These are phyloP conservation scores for Colletotrichum tropicicola DNA, from an alignment of 2,329 filamentous ascomycete species.

Conservation along the genomic window DNA sequence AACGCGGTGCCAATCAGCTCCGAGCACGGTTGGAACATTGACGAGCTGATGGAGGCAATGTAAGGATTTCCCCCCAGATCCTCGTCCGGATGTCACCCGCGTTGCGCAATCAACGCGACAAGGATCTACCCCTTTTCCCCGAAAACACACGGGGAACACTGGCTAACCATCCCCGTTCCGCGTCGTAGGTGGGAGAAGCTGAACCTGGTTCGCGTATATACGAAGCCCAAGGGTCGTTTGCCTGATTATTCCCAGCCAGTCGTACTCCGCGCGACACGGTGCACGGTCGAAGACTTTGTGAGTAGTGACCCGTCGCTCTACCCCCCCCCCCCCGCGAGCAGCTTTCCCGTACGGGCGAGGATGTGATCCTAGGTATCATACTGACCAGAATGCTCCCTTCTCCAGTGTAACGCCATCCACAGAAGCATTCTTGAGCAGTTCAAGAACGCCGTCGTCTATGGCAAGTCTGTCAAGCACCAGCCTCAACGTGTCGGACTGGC, in stretches of 20 bases:
- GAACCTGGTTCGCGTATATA: slow-evolving; percentile 91
- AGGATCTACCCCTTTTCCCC: neutral
- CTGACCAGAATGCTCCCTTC: neutral
- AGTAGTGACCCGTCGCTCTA: slow-evolving; percentile 53
- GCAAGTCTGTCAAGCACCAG: slow-evolving; percentile 98
- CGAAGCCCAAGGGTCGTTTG: slow-evolving; percentile 94
- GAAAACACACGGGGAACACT: neutral
- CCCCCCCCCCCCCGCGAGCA: neutral
- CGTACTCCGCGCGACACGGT: slow-evolving; percentile 82
- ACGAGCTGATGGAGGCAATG: slow-evolving; percentile 97
- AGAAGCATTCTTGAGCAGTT: slow-evolving; percentile 96
- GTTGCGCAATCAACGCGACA: neutral
- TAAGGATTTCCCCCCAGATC: slow-evolving; percentile 39
- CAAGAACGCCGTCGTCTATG: slow-evolving; percentile 94
- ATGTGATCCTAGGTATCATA: neutral
- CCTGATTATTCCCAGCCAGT: slow-evolving; percentile 94
- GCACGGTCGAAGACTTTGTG: slow-evolving; percentile 97
- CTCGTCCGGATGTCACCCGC: neutral
- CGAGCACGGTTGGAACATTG: slow-evolving; percentile 97
- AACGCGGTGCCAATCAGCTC: slow-evolving; percentile 98
- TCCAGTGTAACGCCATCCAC: slow-evolving; percentile 94
- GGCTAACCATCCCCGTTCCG: slow-evolving; percentile 7
- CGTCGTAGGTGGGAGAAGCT: slow-evolving; percentile 84
- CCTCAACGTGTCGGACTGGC: slow-evolving; percentile 91
- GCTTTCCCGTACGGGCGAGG: neutral